Percentiles rank a stretch among this genome's conserved stretches.
These are phyloP conservation scores for Przewalskia tangutica DNA, from an alignment of 257 asterid genomes.

Conservation along the genomic window DNA sequence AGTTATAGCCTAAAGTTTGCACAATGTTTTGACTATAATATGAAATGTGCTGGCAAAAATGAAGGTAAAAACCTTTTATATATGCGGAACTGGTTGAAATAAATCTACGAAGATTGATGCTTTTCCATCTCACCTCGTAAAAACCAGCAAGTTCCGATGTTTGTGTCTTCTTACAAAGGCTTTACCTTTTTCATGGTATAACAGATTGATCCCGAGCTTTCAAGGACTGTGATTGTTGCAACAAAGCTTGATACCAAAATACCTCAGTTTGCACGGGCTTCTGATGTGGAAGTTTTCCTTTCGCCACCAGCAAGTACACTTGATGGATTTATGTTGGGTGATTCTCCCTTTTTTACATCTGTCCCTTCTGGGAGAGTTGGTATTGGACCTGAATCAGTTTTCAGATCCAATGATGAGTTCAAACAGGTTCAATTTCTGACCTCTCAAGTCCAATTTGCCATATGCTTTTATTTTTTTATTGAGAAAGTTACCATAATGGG, in stretches of 20 bases:
- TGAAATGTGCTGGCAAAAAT: background rate
- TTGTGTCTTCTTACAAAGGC: background rate
- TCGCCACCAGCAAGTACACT: constrained; percentile 87
- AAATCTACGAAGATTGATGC: background rate
- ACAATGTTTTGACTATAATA: background rate
- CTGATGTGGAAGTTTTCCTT: constrained; percentile 96
- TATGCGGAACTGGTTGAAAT: background rate
- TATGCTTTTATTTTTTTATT: background rate
- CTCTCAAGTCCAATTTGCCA: constrained; percentile 9
- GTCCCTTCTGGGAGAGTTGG: constrained; percentile 99
- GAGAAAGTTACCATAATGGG: background rate
- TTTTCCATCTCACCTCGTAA: background rate
- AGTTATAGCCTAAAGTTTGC: background rate
- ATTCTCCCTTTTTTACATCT: constrained; percentile 95
- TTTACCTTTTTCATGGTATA: background rate
- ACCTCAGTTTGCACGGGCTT: constrained; percentile 95
- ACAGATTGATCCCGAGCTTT: constrained; percentile 94
- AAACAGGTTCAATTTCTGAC: constrained; percentile 51
- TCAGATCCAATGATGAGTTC: constrained; percentile 86
- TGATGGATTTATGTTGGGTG: constrained; percentile 94
- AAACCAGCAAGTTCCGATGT: background rate
- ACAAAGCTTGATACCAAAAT: constrained; percentile 95
- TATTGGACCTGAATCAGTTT: constrained; percentile 74
- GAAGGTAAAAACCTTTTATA: background rate
- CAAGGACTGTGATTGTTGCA: constrained; percentile 90